phyloP scores from a whole-genome alignment of 164 flowering plant species.

The Kalanchoe fedtschenkoi region DNA sequence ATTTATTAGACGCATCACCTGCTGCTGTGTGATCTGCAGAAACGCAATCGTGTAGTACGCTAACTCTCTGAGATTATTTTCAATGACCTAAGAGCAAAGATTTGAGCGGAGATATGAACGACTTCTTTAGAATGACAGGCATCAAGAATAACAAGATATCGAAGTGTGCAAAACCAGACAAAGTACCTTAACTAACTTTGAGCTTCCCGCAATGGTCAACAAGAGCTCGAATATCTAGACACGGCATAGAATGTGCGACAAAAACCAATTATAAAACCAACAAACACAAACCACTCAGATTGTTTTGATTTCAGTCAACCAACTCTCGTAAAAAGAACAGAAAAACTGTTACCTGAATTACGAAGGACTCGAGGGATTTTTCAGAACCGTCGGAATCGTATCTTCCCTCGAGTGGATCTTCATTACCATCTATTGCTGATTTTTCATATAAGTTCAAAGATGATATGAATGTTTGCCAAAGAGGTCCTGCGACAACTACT shows the following conservation, averaged over 20 bases:
- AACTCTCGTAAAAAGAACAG: too few species aligned
- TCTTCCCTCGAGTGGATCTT: conserved; percentile 57
- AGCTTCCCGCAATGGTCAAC: conserved; percentile 63
- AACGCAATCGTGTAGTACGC: conserved; percentile 75
- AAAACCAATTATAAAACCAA: neutral
- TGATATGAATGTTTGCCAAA: conserved; percentile 87
- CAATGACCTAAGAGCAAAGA: conserved; percentile 38
- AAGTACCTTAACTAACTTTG: conserved; percentile 51
- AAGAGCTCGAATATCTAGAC: conserved; percentile 80
- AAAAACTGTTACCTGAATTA: conserved; percentile 53
- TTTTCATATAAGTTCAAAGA: conserved; percentile 54
- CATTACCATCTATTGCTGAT: conserved; percentile 56
- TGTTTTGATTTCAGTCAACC: too few species aligned
- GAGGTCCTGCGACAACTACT: conserved; percentile 59
- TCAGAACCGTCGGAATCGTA: conserved; percentile 97
- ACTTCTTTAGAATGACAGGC: neutral
- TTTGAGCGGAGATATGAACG: neutral
- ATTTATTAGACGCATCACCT: conserved; percentile 30
- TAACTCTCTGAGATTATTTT: conserved; percentile 48
- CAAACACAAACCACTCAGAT: neutral
- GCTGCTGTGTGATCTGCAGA: conserved; percentile 86
- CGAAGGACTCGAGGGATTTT: conserved; percentile 75
- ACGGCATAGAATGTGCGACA: neutral
- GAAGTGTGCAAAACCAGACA: neutral
- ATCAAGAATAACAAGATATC: neutral